These are phyloP conservation scores for Mycena capillaripes DNA, from an alignment of 768 basidiomycete genomes.

Conservation along the genomic window DNA sequence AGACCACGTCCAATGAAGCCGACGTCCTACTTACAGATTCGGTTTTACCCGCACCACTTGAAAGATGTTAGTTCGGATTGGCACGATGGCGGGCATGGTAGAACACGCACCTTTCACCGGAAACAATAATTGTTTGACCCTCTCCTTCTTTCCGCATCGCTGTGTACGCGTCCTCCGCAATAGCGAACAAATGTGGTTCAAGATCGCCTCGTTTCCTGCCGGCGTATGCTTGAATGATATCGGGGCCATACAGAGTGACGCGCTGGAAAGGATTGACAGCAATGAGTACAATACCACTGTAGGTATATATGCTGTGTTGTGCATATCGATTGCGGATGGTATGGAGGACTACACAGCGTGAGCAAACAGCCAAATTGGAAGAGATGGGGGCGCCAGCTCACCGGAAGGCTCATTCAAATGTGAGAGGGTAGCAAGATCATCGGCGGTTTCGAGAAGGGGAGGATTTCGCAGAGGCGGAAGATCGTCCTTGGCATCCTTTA, in stretches of 20 bases:
- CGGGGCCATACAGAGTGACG: constrained; percentile 95
- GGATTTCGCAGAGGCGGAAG: constrained; percentile 97
- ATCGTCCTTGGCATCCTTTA: constrained; percentile 83
- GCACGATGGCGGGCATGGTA: constrained; percentile 32
- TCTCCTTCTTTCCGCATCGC: constrained; percentile 94
- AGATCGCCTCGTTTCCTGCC: constrained; percentile 93
- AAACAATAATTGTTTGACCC: constrained; percentile 99
- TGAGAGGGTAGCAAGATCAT: constrained; percentile 97
- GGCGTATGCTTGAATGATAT: constrained; percentile 97
- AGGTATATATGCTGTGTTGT: constrained; percentile 98
- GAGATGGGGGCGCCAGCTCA: constrained; percentile 45
- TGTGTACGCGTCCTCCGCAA: constrained; percentile 98
- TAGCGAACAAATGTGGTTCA: constrained; percentile 98
- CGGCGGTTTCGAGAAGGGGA: constrained; percentile 94
- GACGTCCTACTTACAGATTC: constrained; percentile 79
- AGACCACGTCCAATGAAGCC: constrained; percentile 3
- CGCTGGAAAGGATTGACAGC: constrained; percentile 99
- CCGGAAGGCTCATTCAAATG: constrained; percentile 99
- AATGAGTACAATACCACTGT: constrained; percentile 98
- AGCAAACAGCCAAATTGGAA: constrained; percentile 7
- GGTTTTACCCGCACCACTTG: constrained; percentile 99
- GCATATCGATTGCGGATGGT: constrained; percentile 98
- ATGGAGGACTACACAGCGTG: constrained; percentile 78
- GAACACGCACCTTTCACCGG: constrained; percentile 88
- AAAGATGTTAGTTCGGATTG: constrained; percentile 15